Evolutionary conservation across 495 filamentous ascomycete genomes (phyloP).

Genomic region (Xylaria castorea): DNA sequence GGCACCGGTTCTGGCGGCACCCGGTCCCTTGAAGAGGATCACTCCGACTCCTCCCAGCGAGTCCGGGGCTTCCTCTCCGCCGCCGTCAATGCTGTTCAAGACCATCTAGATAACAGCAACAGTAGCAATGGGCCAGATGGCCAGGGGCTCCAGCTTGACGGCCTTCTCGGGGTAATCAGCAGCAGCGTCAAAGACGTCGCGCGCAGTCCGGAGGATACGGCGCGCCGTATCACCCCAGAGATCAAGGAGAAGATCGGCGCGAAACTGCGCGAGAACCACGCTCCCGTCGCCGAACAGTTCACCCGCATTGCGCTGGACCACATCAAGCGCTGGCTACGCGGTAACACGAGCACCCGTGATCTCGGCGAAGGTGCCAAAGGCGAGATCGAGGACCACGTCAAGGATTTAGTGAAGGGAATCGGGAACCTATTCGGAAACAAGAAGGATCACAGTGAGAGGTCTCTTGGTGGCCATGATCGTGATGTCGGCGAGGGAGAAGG

Average conservation of each 20-base stretch:
- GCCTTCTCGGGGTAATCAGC: conserved; percentile 43
- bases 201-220: conserved; percentile 44
- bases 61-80: conserved; percentile 38
- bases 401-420: conserved; percentile 45
- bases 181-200: conserved; percentile 43
- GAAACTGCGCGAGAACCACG: conserved; percentile 41
- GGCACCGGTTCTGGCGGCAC: background rate
- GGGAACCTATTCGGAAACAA: conserved; percentile 42
- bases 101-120: conserved; percentile 33
- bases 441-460: conserved; percentile 30
- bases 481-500: conserved; percentile 23
- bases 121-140: conserved; percentile 25
- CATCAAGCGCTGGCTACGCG: conserved; percentile 45
- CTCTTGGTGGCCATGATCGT: conserved; percentile 30
- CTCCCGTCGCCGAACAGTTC: conserved; percentile 44
- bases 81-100: conserved; percentile 41
- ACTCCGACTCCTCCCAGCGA: conserved; percentile 15
- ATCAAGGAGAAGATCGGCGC: conserved; percentile 43
- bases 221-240: conserved; percentile 44
- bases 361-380: conserved; percentile 44
- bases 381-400: conserved; percentile 47
- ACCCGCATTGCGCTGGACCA: conserved; percentile 45
- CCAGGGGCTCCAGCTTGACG: conserved; percentile 41
- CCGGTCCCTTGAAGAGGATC: conserved; percentile 22
- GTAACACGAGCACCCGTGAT: conserved; percentile 44